Evolutionary conservation across 2,329 filamentous ascomycete genomes (phyloP).

Genomic region (Calonectria fujianensis): DNA sequence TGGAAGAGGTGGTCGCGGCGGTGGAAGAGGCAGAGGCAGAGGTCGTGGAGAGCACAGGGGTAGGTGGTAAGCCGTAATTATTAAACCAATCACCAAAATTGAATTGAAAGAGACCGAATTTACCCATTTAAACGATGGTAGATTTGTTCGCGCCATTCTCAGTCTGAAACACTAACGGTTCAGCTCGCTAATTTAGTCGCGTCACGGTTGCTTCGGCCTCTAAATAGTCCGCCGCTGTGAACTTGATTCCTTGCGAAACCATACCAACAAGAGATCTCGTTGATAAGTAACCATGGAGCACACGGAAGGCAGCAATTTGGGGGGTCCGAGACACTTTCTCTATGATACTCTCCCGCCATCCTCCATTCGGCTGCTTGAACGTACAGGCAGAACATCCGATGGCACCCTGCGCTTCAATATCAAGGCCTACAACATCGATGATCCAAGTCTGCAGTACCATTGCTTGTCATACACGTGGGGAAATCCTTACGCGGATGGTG

Average conservation of each 20-base stretch:
- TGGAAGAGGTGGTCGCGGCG: conserved; percentile 57
- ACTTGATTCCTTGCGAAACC: background rate
- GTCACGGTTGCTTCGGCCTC: too few relatives aligned
- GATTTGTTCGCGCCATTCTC: background rate
- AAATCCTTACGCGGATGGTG: conserved; percentile 51
- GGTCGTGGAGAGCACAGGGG: conserved; percentile 45
- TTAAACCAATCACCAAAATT: background rate
- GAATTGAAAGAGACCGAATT: background rate
- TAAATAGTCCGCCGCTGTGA: background rate
- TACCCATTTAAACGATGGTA: background rate
- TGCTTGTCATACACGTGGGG: conserved; percentile 56
- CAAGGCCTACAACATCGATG: conserved; percentile 41
- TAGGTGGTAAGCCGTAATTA: conserved; percentile 48
- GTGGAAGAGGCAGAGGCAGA: conserved; percentile 43
- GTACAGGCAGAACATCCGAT: conserved; percentile 27
- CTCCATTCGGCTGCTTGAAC: conserved; percentile 44
- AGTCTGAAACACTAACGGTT: background rate
- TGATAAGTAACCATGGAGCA: background rate
- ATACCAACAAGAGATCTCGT: background rate
- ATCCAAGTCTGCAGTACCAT: conserved; percentile 42
- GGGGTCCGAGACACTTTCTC: background rate
- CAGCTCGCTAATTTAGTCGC: conserved; percentile 6
- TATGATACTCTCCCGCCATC: conserved; percentile 39
- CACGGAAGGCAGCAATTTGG: background rate
- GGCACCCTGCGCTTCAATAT: conserved; percentile 47